Evolutionary conservation across 192 early-diverging fungal species (phyloP).

Genomic region (Gaertneriomyces semiglobifer): DNA sequence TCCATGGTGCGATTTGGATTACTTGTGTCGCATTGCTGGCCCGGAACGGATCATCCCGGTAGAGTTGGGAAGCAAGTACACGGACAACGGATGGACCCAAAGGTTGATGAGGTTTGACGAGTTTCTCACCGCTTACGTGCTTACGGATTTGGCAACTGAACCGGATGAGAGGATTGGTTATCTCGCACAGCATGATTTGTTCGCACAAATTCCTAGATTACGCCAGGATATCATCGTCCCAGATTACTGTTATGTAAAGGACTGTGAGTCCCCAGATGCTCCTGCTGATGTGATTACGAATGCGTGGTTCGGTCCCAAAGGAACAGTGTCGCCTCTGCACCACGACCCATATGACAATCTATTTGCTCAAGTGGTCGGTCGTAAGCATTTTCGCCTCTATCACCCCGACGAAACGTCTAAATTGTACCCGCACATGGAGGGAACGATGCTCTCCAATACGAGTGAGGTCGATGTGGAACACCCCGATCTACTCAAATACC

Average conservation of each 20-base stretch:
- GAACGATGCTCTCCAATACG: conserved; percentile 56
- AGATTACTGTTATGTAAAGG: conserved; percentile 69
- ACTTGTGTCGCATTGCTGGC: conserved; percentile 56
- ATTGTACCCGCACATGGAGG: conserved; percentile 59
- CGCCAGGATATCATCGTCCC: conserved; percentile 68
- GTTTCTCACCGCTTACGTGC: conserved; percentile 56
- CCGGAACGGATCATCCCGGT: conserved; percentile 73
- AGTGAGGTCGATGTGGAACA: conserved; percentile 64
- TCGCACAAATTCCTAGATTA: conserved; percentile 70
- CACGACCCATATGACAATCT: conserved; percentile 78
- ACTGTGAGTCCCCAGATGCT: conserved; percentile 20
- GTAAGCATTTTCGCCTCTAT: conserved; percentile 75
- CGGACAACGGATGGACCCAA: conserved; percentile 72
- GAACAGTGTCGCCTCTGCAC: conserved; percentile 83
- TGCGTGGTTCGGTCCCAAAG: conserved; percentile 79
- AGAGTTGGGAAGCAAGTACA: conserved; percentile 77
- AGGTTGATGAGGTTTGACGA: conserved; percentile 66
- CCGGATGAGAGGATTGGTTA: conserved; percentile 40
- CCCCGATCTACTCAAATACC: conserved; percentile 54
- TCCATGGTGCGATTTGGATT: conserved; percentile 61
- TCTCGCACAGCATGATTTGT: conserved; percentile 83
- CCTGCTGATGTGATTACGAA: conserved; percentile 47
- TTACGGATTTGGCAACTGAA: neutral
- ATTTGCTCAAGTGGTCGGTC: conserved; percentile 79
- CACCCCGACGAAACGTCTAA: conserved; percentile 54